These are phyloP conservation scores for Mycena epipterygia DNA, from an alignment of 768 basidiomycete genomes.

Conservation along the genomic window DNA sequence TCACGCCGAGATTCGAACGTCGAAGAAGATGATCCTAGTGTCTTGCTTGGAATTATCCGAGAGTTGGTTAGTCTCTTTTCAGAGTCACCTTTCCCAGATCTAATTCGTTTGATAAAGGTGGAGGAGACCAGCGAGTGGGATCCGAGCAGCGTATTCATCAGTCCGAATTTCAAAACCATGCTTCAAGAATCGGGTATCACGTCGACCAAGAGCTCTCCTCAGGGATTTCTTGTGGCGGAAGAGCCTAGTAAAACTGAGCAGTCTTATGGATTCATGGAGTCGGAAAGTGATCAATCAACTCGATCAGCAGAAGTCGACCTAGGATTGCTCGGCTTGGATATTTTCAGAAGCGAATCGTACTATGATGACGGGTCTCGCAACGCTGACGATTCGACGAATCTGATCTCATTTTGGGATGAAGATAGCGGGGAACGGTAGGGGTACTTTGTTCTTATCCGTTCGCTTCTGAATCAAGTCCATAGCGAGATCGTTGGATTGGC, in stretches of 20 bases:
- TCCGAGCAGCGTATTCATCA: conserved; percentile 57
- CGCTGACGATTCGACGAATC: conserved; percentile 8
- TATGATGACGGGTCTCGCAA: neutral
- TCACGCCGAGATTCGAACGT: conserved; percentile 3
- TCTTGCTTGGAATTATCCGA: conserved; percentile 57
- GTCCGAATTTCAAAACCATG: conserved; percentile 61
- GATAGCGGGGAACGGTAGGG: conserved; percentile 26
- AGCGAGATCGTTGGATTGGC: conserved; percentile 26
- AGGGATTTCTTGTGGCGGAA: neutral
- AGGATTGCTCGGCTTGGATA: conserved; percentile 39
- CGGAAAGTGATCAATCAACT: conserved; percentile 19
- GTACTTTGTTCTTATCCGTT: neutral
- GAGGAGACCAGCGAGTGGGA: conserved; percentile 68
- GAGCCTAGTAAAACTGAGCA: neutral
- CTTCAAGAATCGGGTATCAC: conserved; percentile 49
- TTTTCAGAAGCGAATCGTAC: conserved; percentile 34
- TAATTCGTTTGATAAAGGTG: no score
- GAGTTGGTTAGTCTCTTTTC: no score
- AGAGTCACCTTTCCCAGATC: no score
- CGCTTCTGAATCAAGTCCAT: neutral
- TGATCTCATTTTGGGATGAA: conserved; percentile 40
- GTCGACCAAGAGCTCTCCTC: neutral
- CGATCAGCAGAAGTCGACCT: conserved; percentile 42
- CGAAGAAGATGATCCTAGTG: conserved; percentile 44
- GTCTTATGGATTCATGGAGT: neutral